A percentile compares a stretch with the other conserved stretches of the same genome.
phyloP scores from a whole-genome alignment of 2,329 filamentous ascomycete species.

The Claviceps spartinae region DNA sequence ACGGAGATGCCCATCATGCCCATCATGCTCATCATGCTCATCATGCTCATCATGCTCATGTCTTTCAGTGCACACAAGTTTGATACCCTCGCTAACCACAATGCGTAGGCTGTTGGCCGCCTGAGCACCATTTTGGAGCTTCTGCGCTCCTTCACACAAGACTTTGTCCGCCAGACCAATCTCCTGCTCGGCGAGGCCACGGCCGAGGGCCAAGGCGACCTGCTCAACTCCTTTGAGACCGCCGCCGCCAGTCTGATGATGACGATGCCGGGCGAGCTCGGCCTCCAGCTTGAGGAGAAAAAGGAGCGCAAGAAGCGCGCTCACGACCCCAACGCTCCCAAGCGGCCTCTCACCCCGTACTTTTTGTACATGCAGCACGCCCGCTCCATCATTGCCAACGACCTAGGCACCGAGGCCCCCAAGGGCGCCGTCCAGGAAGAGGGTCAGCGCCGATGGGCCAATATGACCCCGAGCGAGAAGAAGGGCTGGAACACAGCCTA shows the following conservation, averaged over 20 bases:
- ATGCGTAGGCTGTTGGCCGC: constrained; percentile 42
- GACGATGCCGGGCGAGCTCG: constrained; percentile 20
- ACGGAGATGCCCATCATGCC: too few species aligned
- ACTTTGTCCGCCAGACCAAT: constrained; percentile 82
- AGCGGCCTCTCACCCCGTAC: constrained; percentile 86
- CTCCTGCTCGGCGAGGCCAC: constrained; percentile 58
- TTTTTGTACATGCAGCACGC: constrained; percentile 90
- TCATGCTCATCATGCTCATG: too few species aligned
- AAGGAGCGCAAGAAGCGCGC: constrained; percentile 83
- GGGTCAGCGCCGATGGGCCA: constrained; percentile 73
- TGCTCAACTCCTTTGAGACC: constrained; percentile 40
- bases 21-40: too few species aligned
- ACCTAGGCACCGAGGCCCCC: constrained; percentile 60
- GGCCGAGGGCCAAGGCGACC: constrained; percentile 31
- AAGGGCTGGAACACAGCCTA: constrained; percentile 51
- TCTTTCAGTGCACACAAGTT: too few species aligned
- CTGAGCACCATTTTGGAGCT: constrained; percentile 68
- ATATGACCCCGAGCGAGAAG: constrained; percentile 64
- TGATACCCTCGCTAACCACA: neutral
- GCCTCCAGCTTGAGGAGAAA: constrained; percentile 48
- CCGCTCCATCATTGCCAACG: constrained; percentile 65
- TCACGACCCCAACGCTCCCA: constrained; percentile 86
- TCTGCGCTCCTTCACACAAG: constrained; percentile 65
- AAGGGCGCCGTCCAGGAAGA: constrained; percentile 83
- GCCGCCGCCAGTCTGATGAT: constrained; percentile 32